phyloP scores from a whole-genome alignment of 371 early-diverging fungal genomes.

The Rhizopus stolonifer region DNA sequence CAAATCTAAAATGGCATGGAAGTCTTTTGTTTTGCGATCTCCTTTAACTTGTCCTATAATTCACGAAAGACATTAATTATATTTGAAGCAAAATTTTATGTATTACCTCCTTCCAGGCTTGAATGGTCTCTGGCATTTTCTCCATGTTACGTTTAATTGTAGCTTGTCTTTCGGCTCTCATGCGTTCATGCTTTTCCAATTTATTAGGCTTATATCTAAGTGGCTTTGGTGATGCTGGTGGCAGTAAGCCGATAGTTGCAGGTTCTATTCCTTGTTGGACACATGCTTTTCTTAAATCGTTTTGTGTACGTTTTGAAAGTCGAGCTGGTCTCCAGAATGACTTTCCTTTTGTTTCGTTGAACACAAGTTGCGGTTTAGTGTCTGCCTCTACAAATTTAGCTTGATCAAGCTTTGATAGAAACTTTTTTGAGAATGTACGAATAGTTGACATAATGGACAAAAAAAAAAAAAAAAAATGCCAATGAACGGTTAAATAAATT shows the following conservation, averaged over 20 bases:
- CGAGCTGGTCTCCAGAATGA: constrained; percentile 58
- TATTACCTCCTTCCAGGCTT: constrained; percentile 52
- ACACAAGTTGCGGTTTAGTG: constrained; percentile 51
- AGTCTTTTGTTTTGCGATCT: constrained; percentile 45
- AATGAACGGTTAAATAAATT: no score
- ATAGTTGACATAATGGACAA: constrained; percentile 37
- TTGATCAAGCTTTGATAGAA: constrained; percentile 24
- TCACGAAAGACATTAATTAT: no score
- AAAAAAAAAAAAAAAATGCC: no score
- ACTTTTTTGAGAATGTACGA: constrained; percentile 35
- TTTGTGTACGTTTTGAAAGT: constrained; percentile 56
- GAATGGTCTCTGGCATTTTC: constrained; percentile 52
- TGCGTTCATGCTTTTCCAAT: constrained; percentile 65
- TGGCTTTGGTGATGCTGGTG: constrained; percentile 28
- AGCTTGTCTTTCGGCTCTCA: constrained; percentile 54
- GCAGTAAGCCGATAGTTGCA: constrained; percentile 49
- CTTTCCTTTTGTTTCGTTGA: constrained; percentile 43
- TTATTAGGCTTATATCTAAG: constrained; percentile 60
- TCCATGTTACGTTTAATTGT: constrained; percentile 44
- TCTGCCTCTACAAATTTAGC: constrained; percentile 41
- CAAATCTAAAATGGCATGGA: constrained; percentile 55
- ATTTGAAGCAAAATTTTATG: constrained; percentile 5
- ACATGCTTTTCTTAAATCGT: constrained; percentile 65
- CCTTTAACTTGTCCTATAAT: constrained; percentile 54
- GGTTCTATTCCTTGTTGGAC: constrained; percentile 55